Evolutionary conservation across 192 early-diverging fungal genomes (phyloP), one percentile per base, ranked within the genome.

Genomic region (Coemansia sp.): DNA sequence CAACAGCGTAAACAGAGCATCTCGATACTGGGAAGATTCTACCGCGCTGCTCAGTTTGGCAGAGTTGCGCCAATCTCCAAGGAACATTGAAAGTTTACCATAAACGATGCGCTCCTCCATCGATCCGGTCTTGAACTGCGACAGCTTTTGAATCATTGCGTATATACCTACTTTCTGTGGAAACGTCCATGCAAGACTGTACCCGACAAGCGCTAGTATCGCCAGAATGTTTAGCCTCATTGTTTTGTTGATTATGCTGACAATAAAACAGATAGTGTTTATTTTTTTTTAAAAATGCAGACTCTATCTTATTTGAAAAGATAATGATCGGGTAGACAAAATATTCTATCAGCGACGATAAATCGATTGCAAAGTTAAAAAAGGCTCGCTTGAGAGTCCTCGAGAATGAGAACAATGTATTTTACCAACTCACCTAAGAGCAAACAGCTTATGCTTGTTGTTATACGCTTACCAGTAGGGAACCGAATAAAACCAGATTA

Each of bases 21-120:
- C 63, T 1, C 69, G 68, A 58, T 70, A 80, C 42, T 80, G 61
- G 5, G 63, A 26, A 13, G 72, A 61, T 30, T 64, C 68, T 4
- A 65, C 35, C 7, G 51, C 15, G 52, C 30, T 66, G 61, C 71
- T 71, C 20, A 79, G 64, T 20, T 63, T 31, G 10, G 65, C 71
- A 6, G 71, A 59, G 3, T 45, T 71, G 26, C 51, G 58, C 62
- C 59, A 68, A 37, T 79, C 65, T 35, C 68, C 64, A 29, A 79
- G 56, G 18, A 71, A 74, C 26, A 74, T 51, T 6, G 77, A 28
- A 31, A 79, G 18, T 31, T 68, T 70, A 15, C 52, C 71, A 61
- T 79, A 74, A 34, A 71, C 48, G 3, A 73, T 60, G 3, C 61
- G 77, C 48, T 79, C 77, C 13, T 70, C 70, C 51, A 58, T 52